Percentiles rank a stretch among this genome's conserved stretches.
Conservation (phyloP, 257 asterid genomes). For the Fraxinus anomala region DNA sequence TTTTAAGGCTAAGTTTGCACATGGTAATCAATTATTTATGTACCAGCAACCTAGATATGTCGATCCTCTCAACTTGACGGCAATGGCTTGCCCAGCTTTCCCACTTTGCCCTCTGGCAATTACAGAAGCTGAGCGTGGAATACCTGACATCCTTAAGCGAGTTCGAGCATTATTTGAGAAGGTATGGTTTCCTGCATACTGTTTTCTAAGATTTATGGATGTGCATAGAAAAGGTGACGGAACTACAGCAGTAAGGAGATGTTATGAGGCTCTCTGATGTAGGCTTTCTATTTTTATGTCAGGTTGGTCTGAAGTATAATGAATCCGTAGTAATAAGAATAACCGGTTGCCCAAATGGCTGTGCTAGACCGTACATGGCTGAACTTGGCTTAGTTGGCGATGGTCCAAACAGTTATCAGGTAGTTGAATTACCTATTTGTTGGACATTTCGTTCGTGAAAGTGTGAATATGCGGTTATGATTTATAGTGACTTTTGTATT, state of each 20-base stretch:
- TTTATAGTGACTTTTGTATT: background rate
- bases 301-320: slow-evolving; percentile 89
- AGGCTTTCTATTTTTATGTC: slow-evolving; percentile 25
- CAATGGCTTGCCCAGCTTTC: slow-evolving; percentile 99
- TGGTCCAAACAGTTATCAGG: slow-evolving; percentile 98
- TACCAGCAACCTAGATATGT: slow-evolving; percentile 87
- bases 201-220: slow-evolving; percentile 15
- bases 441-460: background rate
- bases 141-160: slow-evolving; percentile 86
- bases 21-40: slow-evolving; percentile 12
- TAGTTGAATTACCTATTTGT: slow-evolving; percentile 23
- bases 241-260: slow-evolving; percentile 13
- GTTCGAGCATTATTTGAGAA: slow-evolving; percentile 80
- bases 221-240: slow-evolving; percentile 3
- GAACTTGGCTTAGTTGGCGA: slow-evolving; percentile 97
- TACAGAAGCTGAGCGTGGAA: slow-evolving; percentile 98
- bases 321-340: slow-evolving; percentile 89
- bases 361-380: slow-evolving; percentile 99
- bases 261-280: slow-evolving; percentile 12
- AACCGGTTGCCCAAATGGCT: slow-evolving; percentile 99
- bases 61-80: slow-evolving; percentile 89
- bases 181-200: slow-evolving; percentile 40
- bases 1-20: background rate
- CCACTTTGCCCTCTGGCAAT: slow-evolving; percentile 95
- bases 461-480: background rate